Evolutionary conservation across 148 eudicot genomes (phyloP), one percentile per base, ranked within the genome.

Genomic region (Mesembryanthemum crystallinum): DNA sequence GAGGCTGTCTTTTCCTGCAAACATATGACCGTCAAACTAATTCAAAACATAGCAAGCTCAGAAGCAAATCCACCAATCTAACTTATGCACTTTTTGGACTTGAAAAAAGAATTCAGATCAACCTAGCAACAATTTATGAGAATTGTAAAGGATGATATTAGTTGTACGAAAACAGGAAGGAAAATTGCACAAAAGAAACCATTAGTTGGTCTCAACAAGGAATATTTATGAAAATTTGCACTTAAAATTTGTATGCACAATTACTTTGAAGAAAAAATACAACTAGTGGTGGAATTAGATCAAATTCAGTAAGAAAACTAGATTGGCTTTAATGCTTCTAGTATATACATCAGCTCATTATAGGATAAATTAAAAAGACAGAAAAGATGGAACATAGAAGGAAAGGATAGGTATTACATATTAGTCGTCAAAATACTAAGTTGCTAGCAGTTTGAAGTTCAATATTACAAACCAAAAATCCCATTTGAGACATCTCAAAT

Each of bases 1-100:
- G 33, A 20, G 45, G 42, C 58, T 24, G 65, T 10, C 13, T 37
- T 25, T 72, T 43, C 62, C 83, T 76, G 80, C 73, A 71, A 65
- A 55, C 28, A 75, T 17, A 30, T 57, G 61, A 21, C 61, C 1
- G 8, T n/a, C 45, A 17, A 35, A 32, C 24, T 17, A 25, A 64
- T 28, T n/a, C 11, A 45, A 8, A 67, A 25, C 27, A 62, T 51
- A 70, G 62, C 6, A 69, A 45, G 27, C 45, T 49, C 60, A 74
- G n/a, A 29, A 73, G 42, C 43, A 63, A 45, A 20, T n/a, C 1
- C 11, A 47, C 6, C 15, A 30, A n/a, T 5, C 28, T 1, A 33
- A 57, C 12, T 5, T 39, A n/a, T 5, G n/a, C 51, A 64, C 33
- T n/a, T 58, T 15, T 24, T 39, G 13, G 4, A n/a, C 33, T 23